Evolutionary conservation across 148 eudicot genomes (phyloP).

Genomic region (Rhododendron henanense): DNA sequence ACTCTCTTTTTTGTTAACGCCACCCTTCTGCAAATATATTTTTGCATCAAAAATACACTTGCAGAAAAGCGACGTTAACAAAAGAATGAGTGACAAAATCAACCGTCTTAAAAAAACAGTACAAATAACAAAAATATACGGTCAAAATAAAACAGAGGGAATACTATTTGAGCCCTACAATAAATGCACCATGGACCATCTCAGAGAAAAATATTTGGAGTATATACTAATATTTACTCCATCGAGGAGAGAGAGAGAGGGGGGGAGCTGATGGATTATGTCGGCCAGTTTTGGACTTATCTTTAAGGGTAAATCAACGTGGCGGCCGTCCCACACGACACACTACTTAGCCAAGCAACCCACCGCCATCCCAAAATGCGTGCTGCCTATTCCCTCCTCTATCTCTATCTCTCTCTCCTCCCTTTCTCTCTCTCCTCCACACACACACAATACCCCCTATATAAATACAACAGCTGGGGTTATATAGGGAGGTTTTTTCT

Average conservation of each 20-base stretch:
- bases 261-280: conserved; percentile 16
- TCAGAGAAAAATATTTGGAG: too few relatives aligned
- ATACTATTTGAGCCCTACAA: too few relatives aligned
- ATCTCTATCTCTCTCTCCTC: background rate
- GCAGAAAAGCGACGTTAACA: too few relatives aligned
- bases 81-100: too few relatives aligned
- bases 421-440: background rate
- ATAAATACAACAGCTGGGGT: conserved; percentile 6
- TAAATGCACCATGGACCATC: too few relatives aligned
- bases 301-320: conserved; percentile 23
- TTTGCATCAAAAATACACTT: too few relatives aligned
- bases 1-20: too few relatives aligned
- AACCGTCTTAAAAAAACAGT: too few relatives aligned
- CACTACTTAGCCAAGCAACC: conserved; percentile 17
- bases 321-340: conserved; percentile 29
- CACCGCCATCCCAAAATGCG: conserved; percentile 1
- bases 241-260: background rate
- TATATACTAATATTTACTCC: background rate
- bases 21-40: too few relatives aligned
- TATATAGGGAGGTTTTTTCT: background rate
- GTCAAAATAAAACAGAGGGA: too few relatives aligned
- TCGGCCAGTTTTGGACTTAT: conserved; percentile 35
- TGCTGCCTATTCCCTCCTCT: background rate
- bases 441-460: background rate
- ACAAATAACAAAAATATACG: too few relatives aligned